These are phyloP conservation scores for Prunella vulgaris DNA, from an alignment of 257 asterid genomes.

Conservation along the genomic window DNA sequence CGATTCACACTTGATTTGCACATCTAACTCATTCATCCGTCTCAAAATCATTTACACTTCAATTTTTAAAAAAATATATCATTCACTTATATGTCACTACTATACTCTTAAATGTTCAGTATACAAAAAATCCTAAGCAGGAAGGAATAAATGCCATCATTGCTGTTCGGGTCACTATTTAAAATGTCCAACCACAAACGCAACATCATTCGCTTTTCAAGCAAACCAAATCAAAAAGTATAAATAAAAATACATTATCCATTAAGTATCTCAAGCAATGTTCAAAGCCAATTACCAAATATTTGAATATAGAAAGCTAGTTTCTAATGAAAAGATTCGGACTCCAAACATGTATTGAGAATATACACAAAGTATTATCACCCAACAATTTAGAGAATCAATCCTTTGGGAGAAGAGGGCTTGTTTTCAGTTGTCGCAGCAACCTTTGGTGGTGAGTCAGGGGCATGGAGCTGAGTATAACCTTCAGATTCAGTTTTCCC, in stretches of 20 bases:
- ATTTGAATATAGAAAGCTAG: constrained; percentile 11
- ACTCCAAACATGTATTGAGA: constrained; percentile 18
- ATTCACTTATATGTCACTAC: too few relatives aligned
- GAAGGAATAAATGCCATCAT: too few relatives aligned
- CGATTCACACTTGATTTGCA: too few relatives aligned
- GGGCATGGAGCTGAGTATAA: constrained; percentile 25
- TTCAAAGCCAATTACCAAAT: constrained; percentile 23
- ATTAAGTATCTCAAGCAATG: neutral
- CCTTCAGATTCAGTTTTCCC: constrained; percentile 40
- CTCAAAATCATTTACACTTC: too few relatives aligned
- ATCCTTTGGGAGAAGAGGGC: constrained; percentile 43
- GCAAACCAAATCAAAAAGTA: neutral
- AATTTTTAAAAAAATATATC: too few relatives aligned
- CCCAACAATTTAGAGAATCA: constrained; percentile 32
- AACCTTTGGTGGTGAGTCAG: constrained; percentile 32
- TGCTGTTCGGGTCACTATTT: too few relatives aligned
- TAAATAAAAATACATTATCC: neutral
- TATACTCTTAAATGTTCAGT: too few relatives aligned
- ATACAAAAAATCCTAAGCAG: too few relatives aligned
- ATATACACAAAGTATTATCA: constrained; percentile 26
- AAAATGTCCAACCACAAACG: neutral
- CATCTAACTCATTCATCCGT: too few relatives aligned
- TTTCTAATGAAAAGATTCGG: constrained; percentile 22
- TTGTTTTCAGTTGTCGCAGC: constrained; percentile 24
- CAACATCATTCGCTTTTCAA: too few relatives aligned